Evolutionary conservation across 768 basidiomycete genomes (phyloP).

Genomic region (Mycena pura): DNA sequence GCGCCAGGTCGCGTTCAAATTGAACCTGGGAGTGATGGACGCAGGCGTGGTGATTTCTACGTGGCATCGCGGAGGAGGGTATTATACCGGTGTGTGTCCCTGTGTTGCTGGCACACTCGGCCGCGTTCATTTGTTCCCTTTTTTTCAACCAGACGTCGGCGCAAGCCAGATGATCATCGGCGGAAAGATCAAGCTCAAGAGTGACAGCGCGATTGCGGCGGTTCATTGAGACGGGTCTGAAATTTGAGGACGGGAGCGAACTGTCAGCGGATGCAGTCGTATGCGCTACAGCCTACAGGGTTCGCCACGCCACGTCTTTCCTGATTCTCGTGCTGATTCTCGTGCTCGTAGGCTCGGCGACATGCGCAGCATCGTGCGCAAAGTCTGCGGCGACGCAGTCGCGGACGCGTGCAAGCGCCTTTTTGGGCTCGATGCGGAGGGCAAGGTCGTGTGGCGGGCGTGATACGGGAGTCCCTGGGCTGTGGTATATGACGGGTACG

Average conservation of each 20-base stretch:
- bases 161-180: conserved; percentile 66
- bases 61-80: conserved; percentile 53
- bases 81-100: conserved; percentile 55
- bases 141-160: conserved; percentile 53
- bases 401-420: conserved; percentile 52
- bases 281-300: conserved; percentile 61
- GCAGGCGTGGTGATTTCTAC: conserved; percentile 49
- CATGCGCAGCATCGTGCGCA: conserved; percentile 42
- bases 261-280: conserved; percentile 63
- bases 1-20: conserved; percentile 53
- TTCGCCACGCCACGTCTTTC: background rate
- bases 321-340: background rate
- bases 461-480: conserved; percentile 56
- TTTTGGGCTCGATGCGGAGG: conserved; percentile 71
- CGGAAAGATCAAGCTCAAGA: conserved; percentile 77
- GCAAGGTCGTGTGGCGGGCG: conserved; percentile 61
- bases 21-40: conserved; percentile 48
- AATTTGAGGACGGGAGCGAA: conserved; percentile 56
- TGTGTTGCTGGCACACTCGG: background rate
- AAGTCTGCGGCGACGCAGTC: conserved; percentile 57
- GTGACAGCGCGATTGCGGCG: conserved; percentile 53
- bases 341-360: conserved; percentile 51
- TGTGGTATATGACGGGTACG: conserved; percentile 68
- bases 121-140: background rate
- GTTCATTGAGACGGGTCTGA: conserved; percentile 52